Conservation (phyloP, 371 early-diverging fungal species). For the Mortierella sp. region DNA sequence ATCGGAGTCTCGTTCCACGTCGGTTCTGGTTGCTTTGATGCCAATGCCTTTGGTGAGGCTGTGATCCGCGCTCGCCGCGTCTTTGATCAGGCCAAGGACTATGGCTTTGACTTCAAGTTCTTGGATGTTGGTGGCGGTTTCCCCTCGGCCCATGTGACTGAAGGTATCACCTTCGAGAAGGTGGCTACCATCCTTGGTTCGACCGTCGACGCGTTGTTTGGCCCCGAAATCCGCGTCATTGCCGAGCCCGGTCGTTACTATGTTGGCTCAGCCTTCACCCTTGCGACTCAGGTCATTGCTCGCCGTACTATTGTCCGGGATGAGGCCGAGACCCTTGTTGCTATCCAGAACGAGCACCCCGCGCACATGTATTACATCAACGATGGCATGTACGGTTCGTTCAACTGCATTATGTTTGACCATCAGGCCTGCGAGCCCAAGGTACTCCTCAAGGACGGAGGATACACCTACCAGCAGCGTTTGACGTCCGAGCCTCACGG, state of each 20-base stretch:
- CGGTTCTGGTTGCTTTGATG: slow-evolving; percentile 94
- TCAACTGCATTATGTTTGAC: slow-evolving; percentile 98
- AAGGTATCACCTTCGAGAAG: slow-evolving; percentile 82
- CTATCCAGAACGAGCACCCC: slow-evolving; percentile 55
- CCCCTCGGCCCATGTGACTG: slow-evolving; percentile 85
- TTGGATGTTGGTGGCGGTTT: slow-evolving; percentile 98
- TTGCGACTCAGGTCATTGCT: slow-evolving; percentile 92
- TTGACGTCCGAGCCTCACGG: slow-evolving; percentile 28
- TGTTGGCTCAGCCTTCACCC: slow-evolving; percentile 92
- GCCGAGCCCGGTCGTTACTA: slow-evolving; percentile 98
- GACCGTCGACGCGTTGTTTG: slow-evolving; percentile 84
- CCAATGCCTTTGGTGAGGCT: slow-evolving; percentile 92
- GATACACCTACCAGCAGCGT: slow-evolving; percentile 56
- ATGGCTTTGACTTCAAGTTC: slow-evolving; percentile 83
- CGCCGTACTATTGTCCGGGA: slow-evolving; percentile 77
- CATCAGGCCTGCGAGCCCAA: slow-evolving; percentile 85
- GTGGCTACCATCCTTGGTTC: slow-evolving; percentile 86
- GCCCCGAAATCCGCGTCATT: slow-evolving; percentile 87
- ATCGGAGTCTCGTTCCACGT: slow-evolving; percentile 96
- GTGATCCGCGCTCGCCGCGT: slow-evolving; percentile 84
- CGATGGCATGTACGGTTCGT: slow-evolving; percentile 97
- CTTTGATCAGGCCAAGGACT: slow-evolving; percentile 82
- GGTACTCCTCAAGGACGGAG: slow-evolving; percentile 65
- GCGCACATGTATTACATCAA: slow-evolving; percentile 97
- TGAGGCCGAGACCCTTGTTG: slow-evolving; percentile 12